phyloP scores from a whole-genome alignment of 164 flowering plant species.

The Nelumbo lutea region DNA sequence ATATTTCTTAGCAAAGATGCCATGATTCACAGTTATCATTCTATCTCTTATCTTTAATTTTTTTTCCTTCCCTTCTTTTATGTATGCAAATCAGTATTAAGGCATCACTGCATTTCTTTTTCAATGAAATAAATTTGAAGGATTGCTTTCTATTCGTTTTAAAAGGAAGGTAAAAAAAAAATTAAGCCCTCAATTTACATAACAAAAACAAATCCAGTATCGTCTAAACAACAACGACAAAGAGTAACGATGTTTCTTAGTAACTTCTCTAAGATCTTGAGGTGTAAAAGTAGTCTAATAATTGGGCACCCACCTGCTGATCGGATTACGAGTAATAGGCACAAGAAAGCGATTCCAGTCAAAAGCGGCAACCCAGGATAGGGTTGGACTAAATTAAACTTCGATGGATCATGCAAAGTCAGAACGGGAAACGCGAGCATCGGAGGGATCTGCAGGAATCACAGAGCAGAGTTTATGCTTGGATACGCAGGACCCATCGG shows the following conservation, averaged over 20 bases:
- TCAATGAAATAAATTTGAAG: no score
- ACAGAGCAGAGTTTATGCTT: constrained; percentile 55
- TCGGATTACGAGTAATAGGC: constrained; percentile 20
- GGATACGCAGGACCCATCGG: constrained; percentile 78
- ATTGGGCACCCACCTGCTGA: constrained; percentile 20
- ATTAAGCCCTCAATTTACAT: not conserved
- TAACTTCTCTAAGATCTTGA: constrained; percentile 15
- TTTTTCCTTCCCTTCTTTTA: not conserved
- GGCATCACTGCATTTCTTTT: no score
- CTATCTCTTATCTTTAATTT: no score
- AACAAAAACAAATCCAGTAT: no score
- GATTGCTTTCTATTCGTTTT: no score
- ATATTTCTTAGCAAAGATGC: no score
- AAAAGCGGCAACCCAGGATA: constrained; percentile 56
- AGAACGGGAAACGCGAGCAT: constrained; percentile 52
- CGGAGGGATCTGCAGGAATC: constrained; percentile 67
- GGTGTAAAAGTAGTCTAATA: constrained; percentile 10
- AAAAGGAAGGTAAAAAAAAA: no score
- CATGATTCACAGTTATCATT: no score
- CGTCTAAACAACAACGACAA: not conserved
- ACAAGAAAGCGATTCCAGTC: constrained; percentile 36
- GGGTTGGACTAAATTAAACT: constrained; percentile 74
- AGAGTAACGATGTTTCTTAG: constrained; percentile 5
- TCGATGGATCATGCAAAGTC: constrained; percentile 57
- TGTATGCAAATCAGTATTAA: not conserved